phyloP scores from a whole-genome alignment of 1,284 basidiomycete genomes.

The Schizophyllum amplum region DNA sequence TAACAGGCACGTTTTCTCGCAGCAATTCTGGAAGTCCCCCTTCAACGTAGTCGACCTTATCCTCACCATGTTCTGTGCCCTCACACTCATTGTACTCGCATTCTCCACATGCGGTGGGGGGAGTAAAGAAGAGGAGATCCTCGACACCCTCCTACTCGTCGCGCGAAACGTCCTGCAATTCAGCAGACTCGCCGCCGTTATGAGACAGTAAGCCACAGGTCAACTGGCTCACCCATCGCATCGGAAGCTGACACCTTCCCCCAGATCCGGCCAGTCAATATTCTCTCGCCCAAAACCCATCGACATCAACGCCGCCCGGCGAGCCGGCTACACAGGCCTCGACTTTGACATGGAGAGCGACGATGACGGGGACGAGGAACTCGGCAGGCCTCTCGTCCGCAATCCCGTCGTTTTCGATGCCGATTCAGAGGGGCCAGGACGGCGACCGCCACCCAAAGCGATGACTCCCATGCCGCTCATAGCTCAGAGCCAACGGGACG shows the following conservation, averaged over 20 bases:
- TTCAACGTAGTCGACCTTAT: conserved; percentile 86
- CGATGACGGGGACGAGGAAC: conserved; percentile 49
- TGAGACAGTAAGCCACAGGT: conserved; percentile 61
- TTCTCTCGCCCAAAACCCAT: conserved; percentile 89
- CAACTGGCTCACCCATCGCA: conserved; percentile 3
- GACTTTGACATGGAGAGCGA: conserved; percentile 70
- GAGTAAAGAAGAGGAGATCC: conserved; percentile 82
- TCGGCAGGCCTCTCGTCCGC: conserved; percentile 45
- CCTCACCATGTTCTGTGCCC: conserved; percentile 77
- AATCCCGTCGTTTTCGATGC: conserved; percentile 53
- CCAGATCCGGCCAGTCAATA: conserved; percentile 88
- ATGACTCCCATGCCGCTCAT: conserved; percentile 48
- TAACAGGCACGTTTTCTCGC: conserved; percentile 2
- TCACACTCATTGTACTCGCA: conserved; percentile 81
- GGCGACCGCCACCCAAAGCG: conserved; percentile 24
- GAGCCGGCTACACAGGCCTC: conserved; percentile 53
- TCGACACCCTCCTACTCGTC: conserved; percentile 85
- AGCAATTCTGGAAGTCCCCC: conserved; percentile 95
- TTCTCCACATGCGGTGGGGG: conserved; percentile 72
- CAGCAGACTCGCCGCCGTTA: conserved; percentile 78
- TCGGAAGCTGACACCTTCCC: conserved; percentile 1
- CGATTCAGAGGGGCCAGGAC: conserved; percentile 28
- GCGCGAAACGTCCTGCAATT: conserved; percentile 90
- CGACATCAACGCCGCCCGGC: conserved; percentile 70
- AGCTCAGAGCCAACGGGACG: conserved; percentile 47